Base-by-base conservation (phyloP, 192 early-diverging fungal genomes). In the Entomortierella chlamydospora region DNA sequence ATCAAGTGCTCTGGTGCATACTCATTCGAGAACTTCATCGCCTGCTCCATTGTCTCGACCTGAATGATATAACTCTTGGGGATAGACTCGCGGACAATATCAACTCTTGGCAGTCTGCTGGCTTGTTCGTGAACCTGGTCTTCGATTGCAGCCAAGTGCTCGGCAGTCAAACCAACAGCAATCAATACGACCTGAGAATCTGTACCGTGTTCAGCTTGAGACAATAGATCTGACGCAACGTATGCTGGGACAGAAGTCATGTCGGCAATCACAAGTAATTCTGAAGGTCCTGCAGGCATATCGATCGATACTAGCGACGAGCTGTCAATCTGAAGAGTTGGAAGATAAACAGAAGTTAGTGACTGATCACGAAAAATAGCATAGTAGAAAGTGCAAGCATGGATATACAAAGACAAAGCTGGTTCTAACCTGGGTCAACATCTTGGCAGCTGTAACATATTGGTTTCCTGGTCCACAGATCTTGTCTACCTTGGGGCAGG, bases 391-490 rank as follows among this genome's bases (percentile, higher is more conserved):
- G 12, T 20, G 15, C 45, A 37, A 10, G 34, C 4, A 10, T 37
- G 10, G 10, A 10, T 4, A 37, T 37, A 7, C 34, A 37, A 37
- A 37, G 34, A 37, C 10, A 10, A 37, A n/a, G n/a, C 39, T 41
- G 6, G 5, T 47, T 20, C 41, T 30, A 70, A 92, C 90, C 81
- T 97, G 97, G 2, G 92, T 92, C 56, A 94, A 65, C 96, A 99
- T 98, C 87, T 99, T 99, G 64, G 98, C 97, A 7, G 97, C 96
- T 4, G 98, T 99, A n/a, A 99, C 98, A 81, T 95, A 99, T 83
- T 99, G 98, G 83, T 99, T 99, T 43, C 98, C 98, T 11, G 98
- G 98, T 31, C 98, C 98, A 84, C 96, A 99, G 82, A 99, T 99
- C 91, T 99, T 99, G 83, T 99, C 98, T 11, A 99, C 98, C 85